Evolutionary conservation across 441 rosid species (phyloP), one percentile per base, ranked within the genome.

Genomic region (Eutrema salsugineum): DNA sequence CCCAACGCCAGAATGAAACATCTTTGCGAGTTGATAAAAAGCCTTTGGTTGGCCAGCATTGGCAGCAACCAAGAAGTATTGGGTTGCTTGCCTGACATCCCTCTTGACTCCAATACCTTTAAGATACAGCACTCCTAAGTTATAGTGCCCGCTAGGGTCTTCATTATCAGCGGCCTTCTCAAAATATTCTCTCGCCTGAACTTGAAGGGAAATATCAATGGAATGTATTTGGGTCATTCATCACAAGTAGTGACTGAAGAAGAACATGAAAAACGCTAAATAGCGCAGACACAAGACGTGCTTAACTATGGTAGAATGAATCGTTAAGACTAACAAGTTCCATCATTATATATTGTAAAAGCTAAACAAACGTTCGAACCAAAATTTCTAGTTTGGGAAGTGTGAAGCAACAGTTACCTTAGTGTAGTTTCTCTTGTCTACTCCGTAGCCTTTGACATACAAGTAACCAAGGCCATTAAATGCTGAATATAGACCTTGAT

Each of bases 21-120:
- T 93, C 83, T 84, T 93, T 42, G 94, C 97, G 77, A 93, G 78
- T 83, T 93, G 98, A 82, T 87, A 93, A 78, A 87, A 84, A 55
- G 96, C 98, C 83, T 91, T 93, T 46, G 97, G 94, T 81, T 85
- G 97, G 76, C 96, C 97, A 16, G 80, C 84, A 79, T 91, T 93
- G 17, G 96, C 92, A 70, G 97, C 98, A 20, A 39, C 66, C 38
- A 87, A 67, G 69, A 93, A 91, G 73, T 75, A 83, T 55, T 76
- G 77, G 77, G 85, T 83, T 0, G 97, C 98, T 48, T 69, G 46
- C 75, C 78, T 91, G 50, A 93, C 85, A 72, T 93, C 97, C 75
- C 84, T 88, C 74, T 76, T 86, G 28, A 93, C 94, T 35, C 97
- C 96, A 60, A 86, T 86, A 57, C 85, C 96, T 79, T 84, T 93